Conservation (phyloP, 73 alveolate species). For the Paramecium caudatum region DNA sequence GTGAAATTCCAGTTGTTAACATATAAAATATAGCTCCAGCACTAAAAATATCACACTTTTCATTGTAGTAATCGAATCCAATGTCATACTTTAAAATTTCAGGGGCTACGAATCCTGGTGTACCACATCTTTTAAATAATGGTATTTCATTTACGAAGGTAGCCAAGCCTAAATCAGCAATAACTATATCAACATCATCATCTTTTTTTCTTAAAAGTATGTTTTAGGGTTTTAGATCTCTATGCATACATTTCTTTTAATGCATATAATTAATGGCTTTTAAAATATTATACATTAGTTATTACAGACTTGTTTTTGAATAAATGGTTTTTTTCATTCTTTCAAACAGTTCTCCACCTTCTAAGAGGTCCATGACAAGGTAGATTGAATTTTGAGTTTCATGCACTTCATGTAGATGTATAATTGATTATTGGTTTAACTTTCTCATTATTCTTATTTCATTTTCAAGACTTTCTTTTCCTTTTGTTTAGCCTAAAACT, state of each 20-base stretch:
- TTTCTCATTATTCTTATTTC: constrained; percentile 80
- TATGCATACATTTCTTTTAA: constrained; percentile 85
- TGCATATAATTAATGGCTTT: constrained; percentile 89
- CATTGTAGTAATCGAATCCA: constrained; percentile 36
- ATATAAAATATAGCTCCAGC: constrained; percentile 71
- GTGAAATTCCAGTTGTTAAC: constrained; percentile 34
- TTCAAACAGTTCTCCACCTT: constrained; percentile 82
- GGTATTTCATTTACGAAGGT: background rate
- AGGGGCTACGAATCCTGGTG: constrained; percentile 78
- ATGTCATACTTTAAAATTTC: constrained; percentile 60
- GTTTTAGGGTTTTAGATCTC: constrained; percentile 95
- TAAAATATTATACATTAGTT: constrained; percentile 59
- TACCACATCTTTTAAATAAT: constrained; percentile 70
- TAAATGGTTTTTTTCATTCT: background rate
- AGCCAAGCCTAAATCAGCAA: constrained; percentile 75
- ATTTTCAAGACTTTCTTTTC: constrained; percentile 72
- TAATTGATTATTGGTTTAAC: constrained; percentile 75
- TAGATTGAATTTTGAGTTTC: constrained; percentile 71
- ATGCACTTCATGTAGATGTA: constrained; percentile 78
- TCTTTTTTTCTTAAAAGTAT: constrained; percentile 78
- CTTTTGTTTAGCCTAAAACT: background rate
- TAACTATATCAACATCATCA: constrained; percentile 26
- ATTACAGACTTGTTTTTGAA: background rate
- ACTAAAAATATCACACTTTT: constrained; percentile 70
- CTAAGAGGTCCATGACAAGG: constrained; percentile 77